Base-by-base conservation (phyloP, 371 early-diverging fungal species). In the Apophysomyces sp. region DNA sequence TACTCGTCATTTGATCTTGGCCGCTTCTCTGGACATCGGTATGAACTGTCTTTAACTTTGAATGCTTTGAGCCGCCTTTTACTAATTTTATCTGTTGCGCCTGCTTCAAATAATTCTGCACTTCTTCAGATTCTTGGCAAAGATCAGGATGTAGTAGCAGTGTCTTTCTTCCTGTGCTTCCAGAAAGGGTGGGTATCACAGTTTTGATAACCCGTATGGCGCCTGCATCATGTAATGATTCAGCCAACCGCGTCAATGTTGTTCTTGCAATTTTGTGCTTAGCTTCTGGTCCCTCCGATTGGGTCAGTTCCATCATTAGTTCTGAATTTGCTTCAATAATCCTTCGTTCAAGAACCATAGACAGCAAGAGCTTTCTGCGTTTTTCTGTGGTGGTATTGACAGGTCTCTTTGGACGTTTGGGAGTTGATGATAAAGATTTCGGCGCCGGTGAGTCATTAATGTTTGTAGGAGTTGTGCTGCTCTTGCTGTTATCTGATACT, bases 121-220 rank as follows among this genome's bases (percentile, higher is more conserved):
- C 60, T 2, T n/a, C 26, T 13, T 32, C 39, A n/a, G 57, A 54
- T n/a, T 58, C 39, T 26, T 69, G 55, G 3, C 5, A 3, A 32
- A 69, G 15, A 30, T 64, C 69, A 7, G 58, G 62, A 26, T 53
- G 59, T 3, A 67, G 37, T 4, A 67, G 24, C n/a, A 62, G 30
- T n/a, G 58, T 49, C 40, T 62, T 61, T n/a, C 52, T 61, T n/a
- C 57, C 40, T 15, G 16, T 28, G 0, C 29, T 28, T 13, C 58
- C 68, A 34, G 34, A 52, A 30, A 60, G 41, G 9, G 44, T 58
- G 3, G 62, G 60, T 11, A 61, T 30, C 2, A 52, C 28, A 0
- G 59, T 41, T 40, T 56, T 63, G 6, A 68, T 28, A 4, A 68
- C 9, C 1, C 55, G 56, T 8, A 63, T 57, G 5, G 28, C 24